Conservation (phyloP, 805 yeast genomes). For the Candida hungchunana region DNA sequence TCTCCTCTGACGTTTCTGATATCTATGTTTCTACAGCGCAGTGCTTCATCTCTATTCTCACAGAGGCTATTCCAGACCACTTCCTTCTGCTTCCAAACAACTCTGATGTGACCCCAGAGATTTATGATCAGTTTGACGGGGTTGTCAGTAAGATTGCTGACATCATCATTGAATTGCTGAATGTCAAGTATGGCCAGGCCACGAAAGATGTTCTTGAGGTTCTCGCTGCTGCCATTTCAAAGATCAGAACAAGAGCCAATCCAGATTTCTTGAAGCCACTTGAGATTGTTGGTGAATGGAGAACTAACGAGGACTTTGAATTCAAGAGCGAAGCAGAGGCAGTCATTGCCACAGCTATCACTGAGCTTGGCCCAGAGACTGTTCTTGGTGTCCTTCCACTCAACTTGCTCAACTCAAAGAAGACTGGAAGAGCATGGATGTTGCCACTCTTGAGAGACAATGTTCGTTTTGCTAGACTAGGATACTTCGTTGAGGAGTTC, state of each 20-base stretch:
- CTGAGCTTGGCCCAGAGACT: conserved; percentile 81
- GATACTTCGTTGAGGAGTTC: conserved; percentile 57
- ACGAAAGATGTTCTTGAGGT: conserved; percentile 71
- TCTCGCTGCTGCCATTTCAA: conserved; percentile 55
- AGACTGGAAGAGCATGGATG: conserved; percentile 93
- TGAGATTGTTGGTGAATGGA: conserved; percentile 77
- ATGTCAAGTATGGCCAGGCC: conserved; percentile 72
- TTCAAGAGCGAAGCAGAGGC: conserved; percentile 76
- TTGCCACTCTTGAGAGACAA: conserved; percentile 87
- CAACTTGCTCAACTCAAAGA: conserved; percentile 53
- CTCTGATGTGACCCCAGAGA: conserved; percentile 38
- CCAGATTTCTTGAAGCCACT: conserved; percentile 68
- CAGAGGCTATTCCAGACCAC: conserved; percentile 60
- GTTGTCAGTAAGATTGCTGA: conserved; percentile 46
- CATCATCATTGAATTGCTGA: conserved; percentile 53
- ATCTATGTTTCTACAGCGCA: conserved; percentile 78
- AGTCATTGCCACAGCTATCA: conserved; percentile 73
- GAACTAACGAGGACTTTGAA: conserved; percentile 66
- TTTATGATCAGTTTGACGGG: conserved; percentile 54
- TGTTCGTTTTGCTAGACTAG: conserved; percentile 64
- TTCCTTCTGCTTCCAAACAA: conserved; percentile 47
- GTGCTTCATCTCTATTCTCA: conserved; percentile 75
- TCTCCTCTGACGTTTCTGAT: conserved; percentile 59
- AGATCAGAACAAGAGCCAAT: conserved; percentile 59
- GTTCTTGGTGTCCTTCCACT: conserved; percentile 75